These are phyloP conservation scores for Xylaria sp. DNA, from an alignment of 2,329 filamentous ascomycete species.

Conservation along the genomic window DNA sequence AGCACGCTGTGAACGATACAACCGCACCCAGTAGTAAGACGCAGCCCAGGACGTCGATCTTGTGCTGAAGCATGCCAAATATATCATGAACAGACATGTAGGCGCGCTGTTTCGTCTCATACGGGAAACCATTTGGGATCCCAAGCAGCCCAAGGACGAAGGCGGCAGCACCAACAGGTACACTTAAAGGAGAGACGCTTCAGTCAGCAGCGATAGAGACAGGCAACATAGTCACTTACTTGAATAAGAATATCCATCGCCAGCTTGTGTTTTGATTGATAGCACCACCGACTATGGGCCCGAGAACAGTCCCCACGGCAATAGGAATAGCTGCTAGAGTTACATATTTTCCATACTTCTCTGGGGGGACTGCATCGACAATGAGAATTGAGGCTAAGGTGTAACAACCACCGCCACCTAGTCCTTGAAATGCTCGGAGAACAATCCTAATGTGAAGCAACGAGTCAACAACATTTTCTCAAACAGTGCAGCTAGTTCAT, in stretches of 20 bases:
- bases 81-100: no score
- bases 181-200: no score
- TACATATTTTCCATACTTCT: conserved; percentile 14
- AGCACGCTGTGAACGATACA: conserved; percentile 5
- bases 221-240: no score
- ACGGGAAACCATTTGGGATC: conserved; percentile 19
- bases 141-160: neutral
- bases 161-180: conserved; percentile 8
- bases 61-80: no score
- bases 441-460: neutral
- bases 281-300: conserved; percentile 20
- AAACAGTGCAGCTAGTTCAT: no score
- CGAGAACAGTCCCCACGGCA: neutral
- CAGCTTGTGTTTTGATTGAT: conserved; percentile 5
- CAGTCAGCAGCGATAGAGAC: no score
- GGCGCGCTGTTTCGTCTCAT: neutral
- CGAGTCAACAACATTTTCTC: no score
- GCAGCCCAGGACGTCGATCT: neutral
- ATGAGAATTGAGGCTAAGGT: conserved; percentile 16
- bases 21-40: conserved; percentile 8
- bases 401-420: conserved; percentile 24
- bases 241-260: conserved; percentile 21
- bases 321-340: neutral
- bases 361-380: conserved; percentile 21
- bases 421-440: conserved; percentile 27